Evolutionary conservation across 1,284 basidiomycete genomes (phyloP).

Genomic region (Tilletia indica): DNA sequence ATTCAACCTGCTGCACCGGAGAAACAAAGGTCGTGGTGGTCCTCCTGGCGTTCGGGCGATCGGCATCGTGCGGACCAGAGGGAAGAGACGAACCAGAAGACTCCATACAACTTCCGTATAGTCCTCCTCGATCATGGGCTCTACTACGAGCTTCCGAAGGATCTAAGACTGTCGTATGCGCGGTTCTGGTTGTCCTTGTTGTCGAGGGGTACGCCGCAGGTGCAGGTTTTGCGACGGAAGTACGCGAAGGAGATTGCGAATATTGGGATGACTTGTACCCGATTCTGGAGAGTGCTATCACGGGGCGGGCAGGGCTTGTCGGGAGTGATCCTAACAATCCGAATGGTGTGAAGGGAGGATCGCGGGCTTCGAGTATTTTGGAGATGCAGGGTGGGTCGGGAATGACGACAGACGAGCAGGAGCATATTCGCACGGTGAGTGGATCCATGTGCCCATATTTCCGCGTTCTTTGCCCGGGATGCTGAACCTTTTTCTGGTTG

Average conservation of each 20-base stretch:
- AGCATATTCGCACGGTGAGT: constrained; percentile 46
- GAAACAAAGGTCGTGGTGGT: constrained; percentile 5
- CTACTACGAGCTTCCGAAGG: constrained; percentile 53
- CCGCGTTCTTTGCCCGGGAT: not conserved
- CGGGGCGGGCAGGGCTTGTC: constrained; percentile 50
- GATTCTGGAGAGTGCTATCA: constrained; percentile 54
- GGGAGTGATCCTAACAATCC: constrained; percentile 53
- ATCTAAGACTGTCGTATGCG: constrained; percentile 52
- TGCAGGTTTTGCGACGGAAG: constrained; percentile 42
- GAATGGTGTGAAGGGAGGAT: constrained; percentile 42
- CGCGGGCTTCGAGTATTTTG: constrained; percentile 42
- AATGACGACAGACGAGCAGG: constrained; percentile 49
- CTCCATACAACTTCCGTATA: constrained; percentile 51
- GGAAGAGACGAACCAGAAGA: constrained; percentile 23
- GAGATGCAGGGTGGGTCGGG: constrained; percentile 43
- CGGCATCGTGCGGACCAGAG: not conserved
- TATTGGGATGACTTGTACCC: constrained; percentile 55
- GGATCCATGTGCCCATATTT: not conserved
- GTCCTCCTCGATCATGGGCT: constrained; percentile 55
- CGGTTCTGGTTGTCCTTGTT: constrained; percentile 54
- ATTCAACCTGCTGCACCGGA: constrained; percentile 62
- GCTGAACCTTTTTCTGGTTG: not conserved
- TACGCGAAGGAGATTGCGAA: constrained; percentile 52
- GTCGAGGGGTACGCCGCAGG: constrained; percentile 42
- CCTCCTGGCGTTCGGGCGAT: constrained; percentile 3